These are phyloP conservation scores for Zygosaccharomyces sapae DNA, from an alignment of 1,139 yeast genomes.

Conservation along the genomic window DNA sequence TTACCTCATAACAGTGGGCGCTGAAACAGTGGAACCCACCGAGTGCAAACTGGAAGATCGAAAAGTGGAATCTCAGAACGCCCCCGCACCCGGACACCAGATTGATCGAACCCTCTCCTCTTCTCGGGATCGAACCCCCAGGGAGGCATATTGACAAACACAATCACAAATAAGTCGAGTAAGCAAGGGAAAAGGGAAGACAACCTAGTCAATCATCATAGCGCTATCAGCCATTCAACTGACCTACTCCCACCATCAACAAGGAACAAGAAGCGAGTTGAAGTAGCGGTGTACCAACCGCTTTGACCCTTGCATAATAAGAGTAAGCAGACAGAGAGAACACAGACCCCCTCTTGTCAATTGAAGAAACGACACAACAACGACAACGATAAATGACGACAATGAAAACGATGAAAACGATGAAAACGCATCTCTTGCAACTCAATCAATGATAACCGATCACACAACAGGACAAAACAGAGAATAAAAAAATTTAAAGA, in stretches of 20 bases:
- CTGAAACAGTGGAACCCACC: slow-evolving; percentile 2
- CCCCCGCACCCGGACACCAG: background rate
- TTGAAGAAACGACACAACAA: background rate
- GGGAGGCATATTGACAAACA: background rate
- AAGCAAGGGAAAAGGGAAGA: background rate
- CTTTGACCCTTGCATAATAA: no score
- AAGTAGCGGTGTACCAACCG: no score
- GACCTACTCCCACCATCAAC: no score
- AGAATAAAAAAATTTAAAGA: background rate
- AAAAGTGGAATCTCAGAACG: background rate
- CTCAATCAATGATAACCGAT: no score
- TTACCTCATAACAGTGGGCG: no score
- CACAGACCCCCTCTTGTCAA: no score
- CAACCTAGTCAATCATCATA: background rate
- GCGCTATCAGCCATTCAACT: no score
- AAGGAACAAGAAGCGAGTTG: no score
- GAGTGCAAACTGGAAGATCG: background rate
- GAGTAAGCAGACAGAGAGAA: no score
- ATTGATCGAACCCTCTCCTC: background rate
- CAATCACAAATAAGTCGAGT: background rate
- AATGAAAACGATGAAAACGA: background rate
- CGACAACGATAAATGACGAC: background rate
- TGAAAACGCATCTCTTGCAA: background rate
- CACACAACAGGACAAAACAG: background rate
- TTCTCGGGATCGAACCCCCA: slow-evolving; percentile 96